These are phyloP conservation scores for Myotisia sp. DNA, from an alignment of 2,329 filamentous ascomycete species.

Conservation along the genomic window DNA sequence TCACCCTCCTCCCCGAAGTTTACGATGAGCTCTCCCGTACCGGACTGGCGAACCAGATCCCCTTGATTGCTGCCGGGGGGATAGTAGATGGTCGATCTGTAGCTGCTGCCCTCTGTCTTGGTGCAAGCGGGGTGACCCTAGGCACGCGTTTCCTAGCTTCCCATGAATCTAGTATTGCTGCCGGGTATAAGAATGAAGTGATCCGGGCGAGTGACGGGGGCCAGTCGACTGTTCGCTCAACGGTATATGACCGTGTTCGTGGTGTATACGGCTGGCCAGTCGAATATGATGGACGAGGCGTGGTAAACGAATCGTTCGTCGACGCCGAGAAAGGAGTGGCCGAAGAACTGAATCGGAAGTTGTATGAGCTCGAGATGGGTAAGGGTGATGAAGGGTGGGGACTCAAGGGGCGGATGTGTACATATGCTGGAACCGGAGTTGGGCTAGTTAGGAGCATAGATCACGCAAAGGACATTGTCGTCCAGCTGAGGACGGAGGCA, in stretches of 20 bases:
- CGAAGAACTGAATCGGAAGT: conserved; percentile 27
- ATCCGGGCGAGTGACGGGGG: conserved; percentile 39
- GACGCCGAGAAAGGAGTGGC: conserved; percentile 29
- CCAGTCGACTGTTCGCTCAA: conserved; percentile 35
- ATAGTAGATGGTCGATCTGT: conserved; percentile 40
- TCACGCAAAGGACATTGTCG: conserved; percentile 39
- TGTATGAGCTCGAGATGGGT: conserved; percentile 36
- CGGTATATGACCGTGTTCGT: conserved; percentile 40
- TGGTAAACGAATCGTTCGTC: conserved; percentile 41
- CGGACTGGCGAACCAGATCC: conserved; percentile 18
- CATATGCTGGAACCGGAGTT: conserved; percentile 49
- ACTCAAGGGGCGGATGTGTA: conserved; percentile 40
- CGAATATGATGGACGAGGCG: conserved; percentile 43
- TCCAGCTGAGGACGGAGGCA: conserved; percentile 30
- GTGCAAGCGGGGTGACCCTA: conserved; percentile 43
- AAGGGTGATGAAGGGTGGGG: conserved; percentile 41
- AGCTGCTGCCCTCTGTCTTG: conserved; percentile 37
- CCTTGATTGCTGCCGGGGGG: conserved; percentile 40
- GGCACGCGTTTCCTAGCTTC: conserved; percentile 50
- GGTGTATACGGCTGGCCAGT: conserved; percentile 45
- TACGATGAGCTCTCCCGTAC: conserved; percentile 25
- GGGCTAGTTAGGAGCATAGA: conserved; percentile 41
- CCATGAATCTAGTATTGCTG: conserved; percentile 34
- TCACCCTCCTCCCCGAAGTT: conserved; percentile 39
- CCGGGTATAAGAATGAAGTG: conserved; percentile 38